Conservation (phyloP, 371 early-diverging fungal species). For the Zancudomyces culisetae region DNA sequence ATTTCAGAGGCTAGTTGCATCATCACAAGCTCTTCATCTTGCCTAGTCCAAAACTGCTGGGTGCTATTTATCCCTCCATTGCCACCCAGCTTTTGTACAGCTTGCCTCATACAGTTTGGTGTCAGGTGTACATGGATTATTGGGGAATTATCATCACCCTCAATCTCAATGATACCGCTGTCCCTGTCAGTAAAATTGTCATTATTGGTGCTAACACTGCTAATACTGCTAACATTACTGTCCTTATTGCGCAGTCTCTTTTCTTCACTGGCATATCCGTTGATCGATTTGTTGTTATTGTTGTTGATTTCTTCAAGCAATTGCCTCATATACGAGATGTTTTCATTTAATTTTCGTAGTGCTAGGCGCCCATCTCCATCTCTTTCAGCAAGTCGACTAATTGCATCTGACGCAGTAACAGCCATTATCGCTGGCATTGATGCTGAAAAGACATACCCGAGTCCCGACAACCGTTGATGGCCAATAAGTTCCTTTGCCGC, state of each 20-base stretch:
- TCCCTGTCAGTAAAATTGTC: constrained; percentile 20
- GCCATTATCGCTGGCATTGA: constrained; percentile 94
- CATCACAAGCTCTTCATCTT: constrained; percentile 37
- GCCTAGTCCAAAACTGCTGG: constrained; percentile 14
- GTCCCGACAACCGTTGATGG: constrained; percentile 85
- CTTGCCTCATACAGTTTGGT: constrained; percentile 25
- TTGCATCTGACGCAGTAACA: constrained; percentile 67
- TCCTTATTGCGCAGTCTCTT: too few species aligned
- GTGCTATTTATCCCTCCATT: constrained; percentile 3
- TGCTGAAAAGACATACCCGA: constrained; percentile 95
- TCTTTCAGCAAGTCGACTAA: constrained; percentile 37
- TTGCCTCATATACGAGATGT: constrained; percentile 24
- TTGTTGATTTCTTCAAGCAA: too few species aligned
- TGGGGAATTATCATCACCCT: constrained; percentile 36
- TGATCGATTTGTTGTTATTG: too few species aligned
- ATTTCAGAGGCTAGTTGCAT: constrained; percentile 73
- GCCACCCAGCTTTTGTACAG: constrained; percentile 33
- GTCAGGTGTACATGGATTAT: constrained; percentile 48
- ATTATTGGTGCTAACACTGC: too few species aligned
- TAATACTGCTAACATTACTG: too few species aligned
- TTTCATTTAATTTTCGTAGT: constrained; percentile 14
- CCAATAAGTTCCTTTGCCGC: constrained; percentile 76
- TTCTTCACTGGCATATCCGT: too few species aligned
- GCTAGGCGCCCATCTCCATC: constrained; percentile 14
- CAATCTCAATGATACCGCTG: constrained; percentile 25